A percentile compares a stretch with the other conserved stretches of the same genome.
Evolutionary conservation across 306 rosid genomes (phyloP).

Genomic region (Quercus wislizeni): DNA sequence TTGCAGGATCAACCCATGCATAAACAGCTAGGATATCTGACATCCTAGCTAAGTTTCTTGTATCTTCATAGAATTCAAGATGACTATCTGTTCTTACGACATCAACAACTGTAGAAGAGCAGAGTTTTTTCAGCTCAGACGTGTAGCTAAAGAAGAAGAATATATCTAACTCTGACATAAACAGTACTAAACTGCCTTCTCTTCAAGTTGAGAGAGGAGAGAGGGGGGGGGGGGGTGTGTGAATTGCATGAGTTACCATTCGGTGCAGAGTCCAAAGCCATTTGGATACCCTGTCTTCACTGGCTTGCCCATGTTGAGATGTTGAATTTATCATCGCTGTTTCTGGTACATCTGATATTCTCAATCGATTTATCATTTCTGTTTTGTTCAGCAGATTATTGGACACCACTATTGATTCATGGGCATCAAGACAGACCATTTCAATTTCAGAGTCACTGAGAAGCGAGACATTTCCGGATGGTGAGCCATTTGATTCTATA

Average conservation of each 20-base stretch:
- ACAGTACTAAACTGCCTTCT: slow-evolving; percentile 9
- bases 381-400: slow-evolving; percentile 34
- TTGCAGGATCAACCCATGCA: slow-evolving; percentile 97
- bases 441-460: slow-evolving; percentile 53
- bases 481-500: slow-evolving; percentile 56
- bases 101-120: slow-evolving; percentile 69
- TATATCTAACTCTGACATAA: neutral
- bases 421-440: slow-evolving; percentile 45
- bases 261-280: slow-evolving; percentile 98
- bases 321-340: slow-evolving; percentile 39
- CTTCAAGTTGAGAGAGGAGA: neutral
- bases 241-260: slow-evolving; percentile 32
- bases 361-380: slow-evolving; percentile 47
- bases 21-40: slow-evolving; percentile 97
- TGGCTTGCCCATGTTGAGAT: slow-evolving; percentile 40
- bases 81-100: slow-evolving; percentile 96
- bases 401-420: slow-evolving; percentile 36
- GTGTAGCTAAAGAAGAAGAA: slow-evolving; percentile 16
- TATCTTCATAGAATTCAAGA: slow-evolving; percentile 85
- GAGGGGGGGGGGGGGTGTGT: neutral
- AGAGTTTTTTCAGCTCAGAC: slow-evolving; percentile 27
- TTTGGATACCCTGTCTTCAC: slow-evolving; percentile 73
- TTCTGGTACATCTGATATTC: slow-evolving; percentile 72
- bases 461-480: slow-evolving; percentile 38
- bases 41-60: slow-evolving; percentile 91